phyloP scores from a whole-genome alignment of 768 basidiomycete genomes.

The Xerocomellus dryophilus region DNA sequence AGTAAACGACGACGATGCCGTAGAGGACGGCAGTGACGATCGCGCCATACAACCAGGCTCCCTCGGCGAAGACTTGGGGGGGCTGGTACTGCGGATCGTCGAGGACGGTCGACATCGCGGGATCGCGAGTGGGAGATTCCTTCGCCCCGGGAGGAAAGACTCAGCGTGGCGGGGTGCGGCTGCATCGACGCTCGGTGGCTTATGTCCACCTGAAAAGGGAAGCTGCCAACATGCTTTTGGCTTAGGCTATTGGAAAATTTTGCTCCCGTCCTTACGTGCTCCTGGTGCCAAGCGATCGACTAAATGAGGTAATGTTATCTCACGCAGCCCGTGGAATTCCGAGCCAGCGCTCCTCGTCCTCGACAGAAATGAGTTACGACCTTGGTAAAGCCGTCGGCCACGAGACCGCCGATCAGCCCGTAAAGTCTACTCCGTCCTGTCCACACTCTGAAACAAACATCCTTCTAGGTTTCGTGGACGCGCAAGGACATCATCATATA shows the following conservation, averaged over 20 bases:
- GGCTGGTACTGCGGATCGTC: conserved; percentile 11
- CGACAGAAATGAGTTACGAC: conserved; percentile 47
- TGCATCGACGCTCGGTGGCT: not conserved
- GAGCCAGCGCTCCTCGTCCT: no score
- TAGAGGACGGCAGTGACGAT: conserved; percentile 28
- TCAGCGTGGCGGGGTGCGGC: no score
- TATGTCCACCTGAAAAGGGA: not conserved
- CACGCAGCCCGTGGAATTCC: no score
- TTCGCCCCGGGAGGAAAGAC: conserved; percentile 5
- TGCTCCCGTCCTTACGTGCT: no score
- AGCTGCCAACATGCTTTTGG: no score
- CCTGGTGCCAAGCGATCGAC: no score
- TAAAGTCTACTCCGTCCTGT: conserved; percentile 30
- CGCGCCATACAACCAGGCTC: conserved; percentile 32
- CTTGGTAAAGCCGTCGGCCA: conserved; percentile 67
- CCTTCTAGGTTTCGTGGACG: conserved; percentile 72
- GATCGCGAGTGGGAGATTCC: not conserved
- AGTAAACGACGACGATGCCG: conserved; percentile 27
- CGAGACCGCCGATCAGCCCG: conserved; percentile 49
- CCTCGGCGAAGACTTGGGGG: conserved; percentile 21
- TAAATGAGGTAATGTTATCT: no score
- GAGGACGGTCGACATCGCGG: conserved; percentile 15
- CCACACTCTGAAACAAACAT: not conserved
- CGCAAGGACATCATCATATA: conserved; percentile 79
- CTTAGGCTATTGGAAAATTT: no score